A percentile compares a stretch with the other conserved stretches of the same genome.
Evolutionary conservation across 2,329 filamentous ascomycete genomes (phyloP).

Genomic region (Trichoderma simmonsii): DNA sequence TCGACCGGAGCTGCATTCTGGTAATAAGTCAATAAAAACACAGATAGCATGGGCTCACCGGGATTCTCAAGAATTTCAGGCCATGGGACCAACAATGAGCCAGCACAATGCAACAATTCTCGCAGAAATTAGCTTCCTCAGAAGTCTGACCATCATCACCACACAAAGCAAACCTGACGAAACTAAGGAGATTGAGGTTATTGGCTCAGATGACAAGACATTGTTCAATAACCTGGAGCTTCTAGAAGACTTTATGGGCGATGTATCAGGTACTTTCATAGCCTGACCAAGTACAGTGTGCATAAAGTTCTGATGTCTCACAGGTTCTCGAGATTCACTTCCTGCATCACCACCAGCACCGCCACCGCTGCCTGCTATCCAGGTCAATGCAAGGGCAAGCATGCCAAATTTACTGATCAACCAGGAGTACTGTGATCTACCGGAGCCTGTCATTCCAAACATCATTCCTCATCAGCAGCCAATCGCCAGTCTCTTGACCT

Average conservation of each 20-base stretch:
- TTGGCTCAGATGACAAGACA: not conserved
- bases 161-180: not conserved
- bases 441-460: not conserved
- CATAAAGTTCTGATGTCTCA: not conserved
- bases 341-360: not conserved
- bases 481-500: not conserved
- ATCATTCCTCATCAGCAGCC: not conserved
- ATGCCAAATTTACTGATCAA: not conserved
- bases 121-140: conserved; percentile 30
- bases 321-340: not conserved
- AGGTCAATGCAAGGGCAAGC: not conserved
- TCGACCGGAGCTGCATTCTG: not conserved
- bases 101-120: conserved; percentile 30
- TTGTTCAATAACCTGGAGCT: not conserved
- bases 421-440: not conserved
- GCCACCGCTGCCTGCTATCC: not conserved
- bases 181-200: not conserved
- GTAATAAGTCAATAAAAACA: not conserved
- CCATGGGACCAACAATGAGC: conserved; percentile 28
- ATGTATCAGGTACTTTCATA: not conserved
- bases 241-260: not conserved
- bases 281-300: no score
- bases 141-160: not conserved
- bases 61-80: not conserved
- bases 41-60: not conserved